Conservation (phyloP, 1,139 yeast species). For the Nakaseomyces sp. region DNA sequence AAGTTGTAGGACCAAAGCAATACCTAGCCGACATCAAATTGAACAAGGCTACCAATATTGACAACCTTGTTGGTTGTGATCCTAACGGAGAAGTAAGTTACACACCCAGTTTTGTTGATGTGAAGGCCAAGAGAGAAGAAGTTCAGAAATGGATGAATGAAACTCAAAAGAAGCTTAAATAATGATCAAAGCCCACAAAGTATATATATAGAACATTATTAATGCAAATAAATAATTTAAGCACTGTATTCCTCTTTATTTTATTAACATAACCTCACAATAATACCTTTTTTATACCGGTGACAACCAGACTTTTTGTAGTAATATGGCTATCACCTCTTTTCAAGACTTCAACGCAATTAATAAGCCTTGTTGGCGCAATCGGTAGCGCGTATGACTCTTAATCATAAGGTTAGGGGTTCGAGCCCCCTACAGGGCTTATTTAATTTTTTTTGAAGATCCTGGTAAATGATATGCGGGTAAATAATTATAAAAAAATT, state of each 20-base stretch:
- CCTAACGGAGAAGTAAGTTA: constrained; percentile 27
- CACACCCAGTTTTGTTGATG: constrained; percentile 25
- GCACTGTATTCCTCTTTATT: too few species aligned
- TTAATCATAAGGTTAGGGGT: constrained; percentile 40
- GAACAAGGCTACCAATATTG: constrained; percentile 25
- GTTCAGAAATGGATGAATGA: constrained; percentile 17
- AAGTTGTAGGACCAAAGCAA: constrained; percentile 16
- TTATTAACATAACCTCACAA: too few species aligned
- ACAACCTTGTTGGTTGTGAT: constrained; percentile 25
- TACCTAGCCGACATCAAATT: constrained; percentile 26
- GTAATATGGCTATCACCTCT: too few species aligned
- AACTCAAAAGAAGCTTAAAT: constrained; percentile 7
- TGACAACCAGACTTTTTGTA: too few species aligned
- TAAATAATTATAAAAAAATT: too few species aligned
- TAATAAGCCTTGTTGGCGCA: constrained; percentile 38
- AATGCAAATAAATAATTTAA: too few species aligned
- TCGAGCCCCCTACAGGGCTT: constrained; percentile 41
- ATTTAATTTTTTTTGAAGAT: constrained; percentile 12
- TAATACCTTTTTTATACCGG: too few species aligned
- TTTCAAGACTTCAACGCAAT: not conserved
- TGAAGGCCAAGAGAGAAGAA: constrained; percentile 22
- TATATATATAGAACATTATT: too few species aligned
- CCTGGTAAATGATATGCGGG: too few species aligned
- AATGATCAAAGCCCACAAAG: constrained; percentile 1
- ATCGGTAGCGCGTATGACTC: constrained; percentile 42